Evolutionary conservation across 75 land plant species (phyloP).

Genomic region (Pseudotsuga menziesii): DNA sequence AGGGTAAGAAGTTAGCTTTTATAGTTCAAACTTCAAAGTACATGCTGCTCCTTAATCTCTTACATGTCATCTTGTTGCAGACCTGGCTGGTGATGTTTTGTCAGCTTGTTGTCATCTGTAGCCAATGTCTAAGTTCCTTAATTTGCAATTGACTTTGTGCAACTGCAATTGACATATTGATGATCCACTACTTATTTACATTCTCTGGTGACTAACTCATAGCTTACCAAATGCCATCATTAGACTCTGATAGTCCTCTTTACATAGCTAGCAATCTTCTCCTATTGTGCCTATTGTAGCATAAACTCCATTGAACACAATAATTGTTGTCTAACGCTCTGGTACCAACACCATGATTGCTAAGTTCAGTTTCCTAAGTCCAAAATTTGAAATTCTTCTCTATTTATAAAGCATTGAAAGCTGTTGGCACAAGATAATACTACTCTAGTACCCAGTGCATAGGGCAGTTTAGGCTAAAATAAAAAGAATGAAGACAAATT

Average conservation of each 20-base stretch:
- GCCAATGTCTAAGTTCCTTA: neutral
- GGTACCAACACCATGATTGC: neutral
- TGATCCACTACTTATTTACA: neutral
- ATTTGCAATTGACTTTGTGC: slow-evolving; percentile 1
- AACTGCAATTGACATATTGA: neutral
- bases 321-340: neutral
- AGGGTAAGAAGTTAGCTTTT: slow-evolving; percentile 20
- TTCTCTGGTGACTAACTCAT: neutral
- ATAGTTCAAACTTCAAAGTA: neutral
- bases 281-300: neutral
- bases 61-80: neutral
- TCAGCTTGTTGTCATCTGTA: neutral
- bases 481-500: neutral
- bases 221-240: neutral
- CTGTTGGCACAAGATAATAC: neutral
- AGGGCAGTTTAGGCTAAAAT: neutral
- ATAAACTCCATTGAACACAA: neutral
- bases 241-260: neutral
- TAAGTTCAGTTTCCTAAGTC: neutral
- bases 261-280: neutral
- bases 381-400: neutral
- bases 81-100: neutral
- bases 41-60: neutral
- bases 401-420: neutral
- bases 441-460: no score